phyloP scores from a whole-genome alignment of 768 basidiomycete genomes.

The Suillus subalutaceus region DNA sequence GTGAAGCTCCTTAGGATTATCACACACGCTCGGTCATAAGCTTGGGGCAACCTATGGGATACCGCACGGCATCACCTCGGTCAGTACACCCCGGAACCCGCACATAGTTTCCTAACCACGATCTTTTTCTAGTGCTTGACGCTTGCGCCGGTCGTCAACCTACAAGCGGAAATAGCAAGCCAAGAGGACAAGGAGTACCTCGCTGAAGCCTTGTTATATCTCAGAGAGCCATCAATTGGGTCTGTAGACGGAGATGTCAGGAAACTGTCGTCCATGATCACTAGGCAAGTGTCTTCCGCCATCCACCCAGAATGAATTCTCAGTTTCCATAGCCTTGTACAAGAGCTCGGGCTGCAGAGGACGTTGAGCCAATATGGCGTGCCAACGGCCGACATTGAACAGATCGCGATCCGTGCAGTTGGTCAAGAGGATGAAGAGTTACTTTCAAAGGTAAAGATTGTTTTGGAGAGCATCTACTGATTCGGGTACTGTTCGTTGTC shows the following conservation, averaged over 20 bases:
- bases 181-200: constrained; percentile 66
- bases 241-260: constrained; percentile 64
- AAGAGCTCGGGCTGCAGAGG: constrained; percentile 57
- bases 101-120: constrained; percentile 11
- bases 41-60: constrained; percentile 75
- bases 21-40: constrained; percentile 74
- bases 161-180: constrained; percentile 60
- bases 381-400: constrained; percentile 54
- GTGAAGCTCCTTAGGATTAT: constrained; percentile 66
- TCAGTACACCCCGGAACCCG: constrained; percentile 33
- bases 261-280: constrained; percentile 55
- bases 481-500: background rate
- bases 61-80: constrained; percentile 85
- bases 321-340: constrained; percentile 53
- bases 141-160: constrained; percentile 60
- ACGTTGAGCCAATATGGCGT: constrained; percentile 66
- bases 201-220: constrained; percentile 58
- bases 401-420: constrained; percentile 44
- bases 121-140: constrained; percentile 61
- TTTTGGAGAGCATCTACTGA: constrained; percentile 52
- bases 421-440: constrained; percentile 36
- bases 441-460: constrained; percentile 44
- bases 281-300: constrained; percentile 44
- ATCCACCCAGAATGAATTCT: constrained; percentile 9
- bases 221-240: constrained; percentile 62